These are phyloP conservation scores for Leishmania guyanensis DNA, from an alignment of 208 protist species.

Conservation along the genomic window DNA sequence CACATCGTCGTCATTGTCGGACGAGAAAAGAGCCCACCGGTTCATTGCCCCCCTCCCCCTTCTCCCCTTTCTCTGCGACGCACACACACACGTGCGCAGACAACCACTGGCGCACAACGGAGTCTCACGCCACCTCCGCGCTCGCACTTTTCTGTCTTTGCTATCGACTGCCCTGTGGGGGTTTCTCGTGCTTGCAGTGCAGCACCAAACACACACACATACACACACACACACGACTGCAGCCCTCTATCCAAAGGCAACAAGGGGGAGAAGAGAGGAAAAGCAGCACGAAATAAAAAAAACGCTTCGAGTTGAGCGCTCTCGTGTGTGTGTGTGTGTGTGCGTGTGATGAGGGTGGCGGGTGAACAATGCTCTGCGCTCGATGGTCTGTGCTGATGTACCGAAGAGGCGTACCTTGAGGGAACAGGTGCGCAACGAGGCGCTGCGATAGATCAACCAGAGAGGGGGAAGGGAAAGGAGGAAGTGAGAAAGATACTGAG, in stretches of 20 bases:
- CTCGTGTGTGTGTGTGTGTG: neutral
- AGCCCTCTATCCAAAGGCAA: neutral
- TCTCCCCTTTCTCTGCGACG: neutral
- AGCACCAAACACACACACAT: neutral
- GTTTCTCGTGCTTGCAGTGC: neutral
- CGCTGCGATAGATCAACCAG: neutral
- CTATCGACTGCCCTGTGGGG: neutral
- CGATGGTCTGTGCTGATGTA: neutral
- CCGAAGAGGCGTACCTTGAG: neutral
- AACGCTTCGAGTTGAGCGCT: neutral
- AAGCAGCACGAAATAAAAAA: neutral
- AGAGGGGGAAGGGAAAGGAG: neutral
- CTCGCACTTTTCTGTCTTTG: neutral
- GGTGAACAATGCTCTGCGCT: neutral
- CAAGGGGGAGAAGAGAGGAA: neutral
- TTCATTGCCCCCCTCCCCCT: slow-evolving; percentile 5
- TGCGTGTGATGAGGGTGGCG: neutral
- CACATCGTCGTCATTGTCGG: slow-evolving; percentile 22
- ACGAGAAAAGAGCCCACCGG: slow-evolving; percentile 8
- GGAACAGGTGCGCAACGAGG: neutral
- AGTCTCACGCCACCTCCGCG: neutral
- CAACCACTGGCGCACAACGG: neutral
- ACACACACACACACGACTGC: neutral
- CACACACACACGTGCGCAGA: neutral
- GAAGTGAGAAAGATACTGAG: neutral